Conservation (phyloP, 345 rosid species). For the Melaleuca quinquenervia region DNA sequence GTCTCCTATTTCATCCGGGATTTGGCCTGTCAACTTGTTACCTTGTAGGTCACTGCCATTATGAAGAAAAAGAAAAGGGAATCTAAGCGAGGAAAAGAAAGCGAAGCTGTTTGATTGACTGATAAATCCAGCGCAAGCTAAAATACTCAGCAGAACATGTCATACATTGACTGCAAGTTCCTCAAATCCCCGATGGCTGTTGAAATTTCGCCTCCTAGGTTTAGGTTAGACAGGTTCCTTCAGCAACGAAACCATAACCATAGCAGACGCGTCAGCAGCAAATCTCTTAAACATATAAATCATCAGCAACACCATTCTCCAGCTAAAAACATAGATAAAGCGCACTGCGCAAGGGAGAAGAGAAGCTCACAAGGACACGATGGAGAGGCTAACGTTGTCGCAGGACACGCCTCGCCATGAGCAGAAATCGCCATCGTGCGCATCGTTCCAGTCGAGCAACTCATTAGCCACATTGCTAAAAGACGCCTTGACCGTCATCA, state of each 20-base stretch:
- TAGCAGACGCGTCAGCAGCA: background rate
- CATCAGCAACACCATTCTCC: background rate
- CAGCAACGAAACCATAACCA: background rate
- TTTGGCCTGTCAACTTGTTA: slow-evolving; percentile 70
- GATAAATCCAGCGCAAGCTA: background rate
- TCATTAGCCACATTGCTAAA: slow-evolving; percentile 62
- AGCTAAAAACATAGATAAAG: no score
- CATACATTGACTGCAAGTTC: slow-evolving; percentile 66
- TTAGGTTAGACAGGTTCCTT: slow-evolving; percentile 10
- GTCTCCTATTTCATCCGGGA: slow-evolving; percentile 91
- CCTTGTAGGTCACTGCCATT: slow-evolving; percentile 68
- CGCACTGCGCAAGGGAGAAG: background rate
- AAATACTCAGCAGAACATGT: background rate
- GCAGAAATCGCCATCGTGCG: slow-evolving; percentile 45
- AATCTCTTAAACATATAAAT: background rate
- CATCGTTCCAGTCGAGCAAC: slow-evolving; percentile 78
- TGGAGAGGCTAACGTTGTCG: slow-evolving; percentile 40
- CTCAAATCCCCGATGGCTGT: slow-evolving; percentile 70
- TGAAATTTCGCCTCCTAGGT: slow-evolving; percentile 26
- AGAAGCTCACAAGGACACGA: slow-evolving; percentile 49
- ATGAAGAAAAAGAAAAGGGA: no score
- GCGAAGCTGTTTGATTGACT: background rate
- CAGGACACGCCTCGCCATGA: slow-evolving; percentile 87
- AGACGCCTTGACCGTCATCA: slow-evolving; percentile 58
- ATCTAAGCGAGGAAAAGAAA: background rate